Conservation (phyloP, 305 asterid genomes). For the Fraxinus platypoda region DNA sequence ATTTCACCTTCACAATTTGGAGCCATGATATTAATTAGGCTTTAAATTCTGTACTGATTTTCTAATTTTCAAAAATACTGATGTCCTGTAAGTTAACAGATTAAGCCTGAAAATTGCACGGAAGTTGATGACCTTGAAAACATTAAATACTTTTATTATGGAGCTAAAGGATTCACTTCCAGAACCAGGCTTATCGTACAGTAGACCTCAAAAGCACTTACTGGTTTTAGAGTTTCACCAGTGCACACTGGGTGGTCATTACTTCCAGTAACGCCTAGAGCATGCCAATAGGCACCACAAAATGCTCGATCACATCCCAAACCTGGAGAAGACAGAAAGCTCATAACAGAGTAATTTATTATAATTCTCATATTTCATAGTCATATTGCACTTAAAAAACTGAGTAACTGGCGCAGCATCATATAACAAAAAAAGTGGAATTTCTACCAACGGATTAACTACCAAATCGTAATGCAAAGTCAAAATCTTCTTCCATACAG, state of each 20-base stretch:
- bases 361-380: not conserved
- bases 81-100: not conserved
- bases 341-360: not conserved
- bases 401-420: not conserved
- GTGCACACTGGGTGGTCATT: constrained; percentile 60
- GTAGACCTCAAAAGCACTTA: constrained; percentile 28
- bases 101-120: not conserved
- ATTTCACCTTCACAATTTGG: not conserved
- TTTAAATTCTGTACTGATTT: not conserved
- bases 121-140: not conserved
- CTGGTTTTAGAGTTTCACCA: constrained; percentile 70
- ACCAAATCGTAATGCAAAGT: not conserved
- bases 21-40: not conserved
- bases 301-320: constrained; percentile 95
- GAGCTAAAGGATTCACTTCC: not conserved
- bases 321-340: constrained; percentile 50
- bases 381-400: not conserved
- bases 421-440: not conserved
- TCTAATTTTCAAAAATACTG: not conserved
- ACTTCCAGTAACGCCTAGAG: constrained; percentile 52
- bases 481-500: not conserved
- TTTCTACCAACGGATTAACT: not conserved
- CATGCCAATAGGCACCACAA: constrained; percentile 95
- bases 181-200: not conserved
- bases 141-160: not conserved